Conservation (phyloP, 164 flowering plant species). For the Nymphaea thermarum region DNA sequence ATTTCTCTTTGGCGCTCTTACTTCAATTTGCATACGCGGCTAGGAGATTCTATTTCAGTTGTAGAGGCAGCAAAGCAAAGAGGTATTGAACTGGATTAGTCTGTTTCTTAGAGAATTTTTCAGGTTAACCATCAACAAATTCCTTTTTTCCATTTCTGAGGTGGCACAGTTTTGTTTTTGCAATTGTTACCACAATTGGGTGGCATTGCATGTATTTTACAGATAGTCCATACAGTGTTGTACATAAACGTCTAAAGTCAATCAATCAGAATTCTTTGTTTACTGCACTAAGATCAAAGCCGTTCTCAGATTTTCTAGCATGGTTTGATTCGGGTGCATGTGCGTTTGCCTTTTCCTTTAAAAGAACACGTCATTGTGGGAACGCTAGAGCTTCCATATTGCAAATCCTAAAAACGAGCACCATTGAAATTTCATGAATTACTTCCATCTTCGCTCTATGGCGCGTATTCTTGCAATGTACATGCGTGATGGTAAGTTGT, state of each 20-base stretch:
- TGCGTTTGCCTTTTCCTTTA: no score
- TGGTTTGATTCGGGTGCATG: no score
- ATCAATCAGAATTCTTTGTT: no score
- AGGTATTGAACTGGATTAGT: conserved; percentile 22
- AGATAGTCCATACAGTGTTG: neutral
- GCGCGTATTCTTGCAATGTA: no score
- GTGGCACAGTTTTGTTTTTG: neutral
- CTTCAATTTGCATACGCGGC: conserved; percentile 13
- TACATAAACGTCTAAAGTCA: neutral
- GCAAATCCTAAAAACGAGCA: no score
- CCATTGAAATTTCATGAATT: no score
- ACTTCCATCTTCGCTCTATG: no score
- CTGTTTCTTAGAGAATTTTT: neutral
- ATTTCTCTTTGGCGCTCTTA: conserved; percentile 53
- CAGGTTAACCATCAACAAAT: neutral
- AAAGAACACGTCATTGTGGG: no score
- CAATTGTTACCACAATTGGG: neutral
- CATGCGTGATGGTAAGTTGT: no score
- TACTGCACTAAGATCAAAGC: no score
- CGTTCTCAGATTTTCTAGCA: no score
- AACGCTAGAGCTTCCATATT: no score
- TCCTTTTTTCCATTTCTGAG: neutral
- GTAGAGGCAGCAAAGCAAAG: conserved; percentile 35
- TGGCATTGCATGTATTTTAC: neutral
- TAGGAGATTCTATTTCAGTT: conserved; percentile 17